Percentiles rank a stretch among this genome's conserved stretches.
phyloP scores from a whole-genome alignment of 2,329 filamentous ascomycete species.

The Arthrinium phaeospermum region DNA sequence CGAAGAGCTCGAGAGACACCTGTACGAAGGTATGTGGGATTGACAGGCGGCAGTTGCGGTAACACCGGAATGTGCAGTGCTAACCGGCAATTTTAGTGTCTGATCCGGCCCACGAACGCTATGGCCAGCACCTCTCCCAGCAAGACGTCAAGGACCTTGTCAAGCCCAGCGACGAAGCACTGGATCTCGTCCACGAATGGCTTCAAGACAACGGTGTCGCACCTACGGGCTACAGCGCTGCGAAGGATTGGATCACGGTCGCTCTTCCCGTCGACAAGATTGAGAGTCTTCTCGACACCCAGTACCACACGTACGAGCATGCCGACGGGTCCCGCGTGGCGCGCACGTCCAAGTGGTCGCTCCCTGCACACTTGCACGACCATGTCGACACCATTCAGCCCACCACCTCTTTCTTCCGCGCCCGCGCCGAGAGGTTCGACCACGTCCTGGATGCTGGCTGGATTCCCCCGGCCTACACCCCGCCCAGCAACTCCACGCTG shows the following conservation, averaged over 20 bases:
- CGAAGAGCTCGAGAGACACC: slow-evolving; percentile 61
- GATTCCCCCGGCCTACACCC: slow-evolving; percentile 27
- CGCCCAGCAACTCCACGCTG: slow-evolving; percentile 29
- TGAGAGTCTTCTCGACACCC: slow-evolving; percentile 48
- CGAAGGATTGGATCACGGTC: slow-evolving; percentile 58
- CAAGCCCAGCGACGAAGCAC: slow-evolving; percentile 40
- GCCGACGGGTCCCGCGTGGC: slow-evolving; percentile 45
- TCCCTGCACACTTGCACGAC: slow-evolving; percentile 46
- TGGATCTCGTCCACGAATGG: slow-evolving; percentile 48
- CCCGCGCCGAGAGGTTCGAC: slow-evolving; percentile 22
- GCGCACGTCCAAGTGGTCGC: slow-evolving; percentile 52
- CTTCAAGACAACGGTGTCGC: slow-evolving; percentile 44
- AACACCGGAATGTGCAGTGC: background rate
- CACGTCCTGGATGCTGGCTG: background rate
- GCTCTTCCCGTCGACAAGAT: slow-evolving; percentile 49
- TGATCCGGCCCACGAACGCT: slow-evolving; percentile 47
- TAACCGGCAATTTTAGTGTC: slow-evolving; percentile 45
- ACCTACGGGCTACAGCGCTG: slow-evolving; percentile 51
- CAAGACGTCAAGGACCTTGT: slow-evolving; percentile 45
- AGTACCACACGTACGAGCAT: slow-evolving; percentile 50
- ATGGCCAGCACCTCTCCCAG: slow-evolving; percentile 41
- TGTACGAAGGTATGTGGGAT: slow-evolving; percentile 38
- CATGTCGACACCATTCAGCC: slow-evolving; percentile 55
- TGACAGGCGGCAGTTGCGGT: background rate
- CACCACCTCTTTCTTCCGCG: slow-evolving; percentile 48